Percentiles rank a stretch among this genome's conserved stretches.
Conservation (phyloP, 2,329 filamentous ascomycete genomes). For the Paraconiothyrium brasiliense region DNA sequence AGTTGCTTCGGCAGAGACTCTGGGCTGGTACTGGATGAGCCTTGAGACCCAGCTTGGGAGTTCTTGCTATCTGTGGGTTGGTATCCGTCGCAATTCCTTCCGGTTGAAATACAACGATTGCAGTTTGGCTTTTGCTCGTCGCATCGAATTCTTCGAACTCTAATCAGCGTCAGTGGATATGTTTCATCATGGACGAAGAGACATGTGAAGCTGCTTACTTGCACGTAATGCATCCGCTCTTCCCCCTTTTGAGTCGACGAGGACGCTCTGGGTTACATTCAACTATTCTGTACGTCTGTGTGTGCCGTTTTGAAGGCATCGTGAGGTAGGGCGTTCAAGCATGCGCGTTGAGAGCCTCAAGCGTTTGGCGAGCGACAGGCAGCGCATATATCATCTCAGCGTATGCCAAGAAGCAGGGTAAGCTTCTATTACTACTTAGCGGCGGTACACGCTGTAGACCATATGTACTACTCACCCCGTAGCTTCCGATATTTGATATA, state of each 20-base stretch:
- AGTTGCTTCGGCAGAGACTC: slow-evolving; percentile 4
- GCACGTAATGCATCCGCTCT: slow-evolving; percentile 15
- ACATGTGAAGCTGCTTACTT: slow-evolving; percentile 8
- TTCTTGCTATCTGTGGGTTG: neutral
- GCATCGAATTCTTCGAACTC: slow-evolving; percentile 13
- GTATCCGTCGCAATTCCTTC: slow-evolving; percentile 14
- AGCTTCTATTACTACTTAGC: neutral
- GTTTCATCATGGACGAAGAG: neutral
- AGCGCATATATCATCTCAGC: neutral
- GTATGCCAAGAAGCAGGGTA: neutral
- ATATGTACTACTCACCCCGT: neutral
- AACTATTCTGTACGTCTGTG: slow-evolving; percentile 4
- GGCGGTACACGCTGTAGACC: neutral
- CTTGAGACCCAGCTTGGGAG: neutral
- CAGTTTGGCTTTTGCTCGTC: slow-evolving; percentile 13
- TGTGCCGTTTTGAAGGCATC: neutral
- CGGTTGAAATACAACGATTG: slow-evolving; percentile 12
- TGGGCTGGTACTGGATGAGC: neutral
- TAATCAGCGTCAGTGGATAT: neutral
- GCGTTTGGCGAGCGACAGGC: neutral
- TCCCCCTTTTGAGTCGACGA: slow-evolving; percentile 4
- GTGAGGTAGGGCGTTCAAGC: neutral
- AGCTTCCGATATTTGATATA: neutral
- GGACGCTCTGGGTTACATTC: slow-evolving; percentile 12
- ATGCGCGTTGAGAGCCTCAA: slow-evolving; percentile 1